Evolutionary conservation across 2,329 filamentous ascomycete genomes (phyloP), one percentile per base, ranked within the genome.

Genomic region (Fusarium coffeatum): DNA sequence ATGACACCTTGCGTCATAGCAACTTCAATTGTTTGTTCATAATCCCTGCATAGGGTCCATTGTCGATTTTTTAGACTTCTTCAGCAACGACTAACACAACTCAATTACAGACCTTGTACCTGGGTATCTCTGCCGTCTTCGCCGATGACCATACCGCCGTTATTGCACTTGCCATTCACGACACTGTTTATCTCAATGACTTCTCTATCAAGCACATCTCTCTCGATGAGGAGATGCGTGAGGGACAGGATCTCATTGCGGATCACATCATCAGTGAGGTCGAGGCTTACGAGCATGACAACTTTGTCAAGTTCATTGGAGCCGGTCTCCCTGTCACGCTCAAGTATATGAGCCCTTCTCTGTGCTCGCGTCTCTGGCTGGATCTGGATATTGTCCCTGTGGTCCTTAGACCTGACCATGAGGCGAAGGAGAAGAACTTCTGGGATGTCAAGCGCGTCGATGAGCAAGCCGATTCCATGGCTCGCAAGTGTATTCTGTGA

Each of bases 381-480:
- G 90, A 93, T 66, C 82, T 94, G 37, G 93, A 96, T 76, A 88
- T 94, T 59, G 87, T 95, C 5, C 90, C 92, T 2, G 83, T 95
- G 42, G 86, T 91, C 6, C 84, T 93, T 66, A 82, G 80, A 12
- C 83, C 83, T 8, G 83, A 84, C 56, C 79, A 83, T 15, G 80
- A 83, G 43, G 75, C 79, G 66, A 81, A 82, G 71, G 78, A 74
- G 56, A 80, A 77, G 72, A 80, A 73, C 43, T 83, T 85, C 66
- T 87, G 86, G 84, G 82, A 85, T 47, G 78, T 81, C 34, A 88
- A 89, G 76, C 81, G 85, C n/a, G 85, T 94, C 7, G 93, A 94
- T 73, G 93, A 96, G 77, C 90, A 94, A 78, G 92, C 93, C 2
- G 93, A 95, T 76, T 92, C 90, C 1, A 92, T 94, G 87, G 90